Evolutionary conservation across 2,329 filamentous ascomycete genomes (phyloP).

Genomic region (Exophiala dermatitidis): DNA sequence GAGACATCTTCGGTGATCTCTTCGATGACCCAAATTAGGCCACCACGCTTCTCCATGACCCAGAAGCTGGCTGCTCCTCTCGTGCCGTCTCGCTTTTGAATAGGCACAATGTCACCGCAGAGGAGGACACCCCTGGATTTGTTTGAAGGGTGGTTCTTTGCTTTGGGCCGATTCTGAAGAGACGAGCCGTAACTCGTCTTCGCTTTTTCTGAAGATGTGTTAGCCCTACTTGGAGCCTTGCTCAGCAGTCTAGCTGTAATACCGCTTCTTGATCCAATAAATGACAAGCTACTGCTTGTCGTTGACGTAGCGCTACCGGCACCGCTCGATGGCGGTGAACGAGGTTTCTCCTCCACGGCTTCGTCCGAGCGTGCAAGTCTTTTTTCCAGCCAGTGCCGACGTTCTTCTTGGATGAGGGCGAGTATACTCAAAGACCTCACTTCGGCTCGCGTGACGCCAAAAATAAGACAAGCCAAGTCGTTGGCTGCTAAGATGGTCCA

Average conservation of each 20-base stretch:
- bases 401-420: conserved; percentile 86
- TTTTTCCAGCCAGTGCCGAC: conserved; percentile 79
- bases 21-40: conserved; percentile 94
- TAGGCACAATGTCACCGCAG: conserved; percentile 96
- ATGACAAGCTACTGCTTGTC: conserved; percentile 30
- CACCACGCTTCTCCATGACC: conserved; percentile 95
- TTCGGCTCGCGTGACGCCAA: conserved; percentile 95
- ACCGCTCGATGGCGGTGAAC: conserved; percentile 23
- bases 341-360: conserved; percentile 13
- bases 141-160: conserved; percentile 59
- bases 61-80: conserved; percentile 90
- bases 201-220: conserved; percentile 42
- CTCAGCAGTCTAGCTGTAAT: conserved; percentile 83
- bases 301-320: conserved; percentile 22
- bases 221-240: conserved; percentile 61
- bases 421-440: conserved; percentile 91
- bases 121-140: conserved; percentile 83
- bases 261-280: conserved; percentile 63
- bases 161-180: conserved; percentile 37
- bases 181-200: conserved; percentile 53
- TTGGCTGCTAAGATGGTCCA: conserved; percentile 97
- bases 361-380: conserved; percentile 53
- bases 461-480: conserved; percentile 92
- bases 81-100: conserved; percentile 87
- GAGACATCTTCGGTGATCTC: conserved; percentile 95